Base-by-base conservation (phyloP, 2,329 filamentous ascomycete species). In the Pseudogymnoascus sp. region DNA sequence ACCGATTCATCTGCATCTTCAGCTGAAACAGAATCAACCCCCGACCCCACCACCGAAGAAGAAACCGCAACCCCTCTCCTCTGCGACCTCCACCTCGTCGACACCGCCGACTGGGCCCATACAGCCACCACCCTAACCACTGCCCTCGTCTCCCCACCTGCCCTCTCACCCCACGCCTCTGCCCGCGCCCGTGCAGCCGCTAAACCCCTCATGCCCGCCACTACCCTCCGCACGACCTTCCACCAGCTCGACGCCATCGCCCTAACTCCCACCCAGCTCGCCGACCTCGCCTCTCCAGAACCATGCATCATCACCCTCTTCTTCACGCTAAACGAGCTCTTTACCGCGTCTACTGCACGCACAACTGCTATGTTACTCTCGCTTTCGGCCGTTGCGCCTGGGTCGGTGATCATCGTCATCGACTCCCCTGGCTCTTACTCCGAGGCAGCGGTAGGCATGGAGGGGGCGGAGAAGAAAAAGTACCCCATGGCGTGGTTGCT, bases 401-500 rank as follows among this genome's bases (percentile, higher is more conserved):
- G 85, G 0, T 84, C 90, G 1, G 74, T 93, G 40, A 78, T 97
- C 1, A 82, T 97, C 0, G 90, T 97, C 2, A 87, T 97, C 3
- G 93, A 99, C 74, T 96, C 91, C 69, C 91, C 95, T 0, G 95
- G 95, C 0, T 96, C 89, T 75, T 97, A 97, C 75, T 95, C 93
- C 0, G 91, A 92, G 64, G 83, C 96, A 3, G 84, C 84, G 0
- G 75, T 97, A 0, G 88, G 88, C 3, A 38, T 56, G 38, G 50
- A 46, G 8, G 37, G 59, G 0, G 60, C 63, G 6, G 70, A 82
- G 66, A 82, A 83, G 70, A 83, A 83, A 66, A 86, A 83, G 66
- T 97, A 97, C 73, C 93, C 93, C 0, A 97, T 97, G 92, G 88
- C 90, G 70, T 97, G 92, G 87, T 78, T 99, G 14, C 79, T 99